Conservation (phyloP, 371 early-diverging fungal genomes). For the Mucor lusitanicus region DNA sequence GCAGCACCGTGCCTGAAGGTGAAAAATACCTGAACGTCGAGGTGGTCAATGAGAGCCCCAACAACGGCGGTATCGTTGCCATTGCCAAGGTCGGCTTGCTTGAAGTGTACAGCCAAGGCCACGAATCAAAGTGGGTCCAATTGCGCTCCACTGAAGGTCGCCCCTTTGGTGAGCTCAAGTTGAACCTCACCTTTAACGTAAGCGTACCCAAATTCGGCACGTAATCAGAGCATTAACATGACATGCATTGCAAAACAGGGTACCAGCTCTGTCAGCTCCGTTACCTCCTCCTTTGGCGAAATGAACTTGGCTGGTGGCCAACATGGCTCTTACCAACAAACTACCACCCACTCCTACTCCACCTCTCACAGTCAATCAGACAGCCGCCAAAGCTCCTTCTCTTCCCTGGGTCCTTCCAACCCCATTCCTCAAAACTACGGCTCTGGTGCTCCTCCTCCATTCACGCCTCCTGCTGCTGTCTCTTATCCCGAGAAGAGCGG, state of each 20-base stretch:
- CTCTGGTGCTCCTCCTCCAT: slow-evolving; percentile 28
- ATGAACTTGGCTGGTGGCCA: slow-evolving; percentile 23
- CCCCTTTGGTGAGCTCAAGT: slow-evolving; percentile 20
- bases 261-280: slow-evolving; percentile 13
- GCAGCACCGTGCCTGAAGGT: slow-evolving; percentile 25
- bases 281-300: slow-evolving; percentile 18
- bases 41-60: slow-evolving; percentile 25
- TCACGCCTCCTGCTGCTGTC: slow-evolving; percentile 22
- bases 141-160: slow-evolving; percentile 11
- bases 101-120: slow-evolving; percentile 14
- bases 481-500: slow-evolving; percentile 14
- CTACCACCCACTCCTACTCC: slow-evolving; percentile 10
- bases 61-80: slow-evolving; percentile 20
- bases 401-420: slow-evolving; percentile 29
- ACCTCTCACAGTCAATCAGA: slow-evolving; percentile 14
- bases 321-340: slow-evolving; percentile 14
- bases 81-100: slow-evolving; percentile 12
- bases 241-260: slow-evolving; percentile 6
- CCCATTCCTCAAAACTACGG: slow-evolving; percentile 31
- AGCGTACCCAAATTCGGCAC: not conserved
- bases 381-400: slow-evolving; percentile 21
- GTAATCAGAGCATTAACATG: not conserved
- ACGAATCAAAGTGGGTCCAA: slow-evolving; percentile 13
- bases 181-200: slow-evolving; percentile 26
- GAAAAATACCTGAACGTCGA: slow-evolving; percentile 20